Evolutionary conservation across 768 basidiomycete genomes (phyloP), one percentile per base, ranked within the genome.

Genomic region (Trametes cubensis): DNA sequence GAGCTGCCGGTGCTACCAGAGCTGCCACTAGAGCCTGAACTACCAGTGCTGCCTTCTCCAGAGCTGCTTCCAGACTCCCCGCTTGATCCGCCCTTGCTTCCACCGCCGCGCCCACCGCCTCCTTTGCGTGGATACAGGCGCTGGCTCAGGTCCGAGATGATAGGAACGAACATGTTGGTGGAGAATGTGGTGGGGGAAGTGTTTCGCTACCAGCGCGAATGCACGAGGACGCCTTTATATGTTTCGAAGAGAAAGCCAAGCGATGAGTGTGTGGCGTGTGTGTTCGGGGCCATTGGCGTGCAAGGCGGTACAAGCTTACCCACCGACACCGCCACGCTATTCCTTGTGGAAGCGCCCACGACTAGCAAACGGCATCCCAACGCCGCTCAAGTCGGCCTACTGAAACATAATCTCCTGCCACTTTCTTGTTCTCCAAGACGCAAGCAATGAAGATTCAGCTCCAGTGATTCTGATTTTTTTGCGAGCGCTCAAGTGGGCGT

Each of bases 81-180:
- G 26, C 55, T 58, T 13, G 61, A 53, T 5, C 63, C 67, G 26
- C 62, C 42, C 21, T 39, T 63, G 30, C 61, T 48, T 14, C 70
- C 66, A 25, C 59, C 58, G 21, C 65, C 65, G 44, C 65, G 61
- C 15, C 65, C 67, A 7, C 58, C 62, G 28, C 65, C 64, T 20
- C 69, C 67, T 44, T 61, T 67, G 39, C 67, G 63, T n/a, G 55
- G 69, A 18, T 61, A 66, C 2, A 70, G 61, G 6, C 42, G 61
- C 51, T 64, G 62, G 23, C 25, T 55, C 40, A 50, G 58, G 17
- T 64, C 55, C 11, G 65, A 40, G 20, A 68, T 38, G 23, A 61
- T 39, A 10, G 69, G 68, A 30, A 71, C 60, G 60, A 62, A 67
- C 67, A 69, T 67, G 57, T 63, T 13, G 44, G 11, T 14, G 20